A percentile compares a stretch with the other conserved stretches of the same genome.
phyloP scores from a whole-genome alignment of 106 monocot genomes.

The Phalaenopsis equestris region DNA sequence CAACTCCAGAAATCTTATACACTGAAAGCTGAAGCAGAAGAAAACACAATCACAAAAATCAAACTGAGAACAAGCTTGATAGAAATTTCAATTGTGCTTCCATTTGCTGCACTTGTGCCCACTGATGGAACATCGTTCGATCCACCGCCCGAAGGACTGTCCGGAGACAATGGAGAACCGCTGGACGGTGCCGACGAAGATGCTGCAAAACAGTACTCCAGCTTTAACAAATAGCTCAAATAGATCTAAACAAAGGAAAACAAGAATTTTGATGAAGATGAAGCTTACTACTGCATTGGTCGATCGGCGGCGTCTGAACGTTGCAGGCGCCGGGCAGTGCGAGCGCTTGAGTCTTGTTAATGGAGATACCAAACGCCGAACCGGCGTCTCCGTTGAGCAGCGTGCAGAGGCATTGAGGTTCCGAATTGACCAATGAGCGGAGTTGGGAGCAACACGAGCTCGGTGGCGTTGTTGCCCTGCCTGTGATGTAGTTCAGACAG shows the following conservation, averaged over 20 bases:
- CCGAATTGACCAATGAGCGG: background rate
- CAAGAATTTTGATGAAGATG: background rate
- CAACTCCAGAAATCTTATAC: background rate
- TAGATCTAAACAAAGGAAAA: too few species aligned
- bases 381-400: conserved; percentile 5
- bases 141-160: background rate
- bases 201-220: background rate
- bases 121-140: background rate
- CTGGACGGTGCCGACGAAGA: background rate
- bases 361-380: conserved; percentile 7
- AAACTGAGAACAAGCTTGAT: background rate
- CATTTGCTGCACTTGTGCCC: background rate
- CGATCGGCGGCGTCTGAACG: conserved; percentile 9
- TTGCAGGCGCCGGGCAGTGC: conserved; percentile 3
- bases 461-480: conserved; percentile 4
- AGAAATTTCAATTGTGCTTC: background rate
- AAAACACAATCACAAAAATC: background rate
- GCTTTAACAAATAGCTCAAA: too few species aligned
- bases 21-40: background rate
- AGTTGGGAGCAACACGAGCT: conserved; percentile 19
- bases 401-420: conserved; percentile 13
- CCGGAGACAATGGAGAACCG: background rate
- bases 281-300: conserved; percentile 10
- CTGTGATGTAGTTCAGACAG: conserved; percentile 16
- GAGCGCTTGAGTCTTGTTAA: conserved; percentile 12